Conservation (phyloP, 2,329 filamentous ascomycete species). For the Aspergillus aculeatus region DNA sequence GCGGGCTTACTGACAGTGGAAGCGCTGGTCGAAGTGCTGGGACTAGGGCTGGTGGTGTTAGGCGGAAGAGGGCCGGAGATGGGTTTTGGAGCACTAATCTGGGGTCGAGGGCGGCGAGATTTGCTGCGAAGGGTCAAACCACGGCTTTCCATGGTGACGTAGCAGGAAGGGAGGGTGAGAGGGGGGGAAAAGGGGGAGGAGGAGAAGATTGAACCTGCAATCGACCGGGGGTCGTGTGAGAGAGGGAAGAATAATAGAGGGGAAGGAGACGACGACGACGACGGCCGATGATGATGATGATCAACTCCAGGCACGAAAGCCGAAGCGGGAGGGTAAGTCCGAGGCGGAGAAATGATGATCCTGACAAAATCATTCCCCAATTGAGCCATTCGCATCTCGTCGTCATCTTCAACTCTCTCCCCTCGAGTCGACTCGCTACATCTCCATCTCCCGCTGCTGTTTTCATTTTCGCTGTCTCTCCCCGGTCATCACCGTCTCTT, state of each 20-base stretch:
- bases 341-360: conserved; percentile 40
- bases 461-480: conserved; percentile 1
- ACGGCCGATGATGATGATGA: background rate
- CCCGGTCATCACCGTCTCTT: conserved; percentile 10
- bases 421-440: background rate
- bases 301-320: conserved; percentile 3
- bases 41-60: conserved; percentile 24
- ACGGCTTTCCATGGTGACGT: conserved; percentile 50
- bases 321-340: conserved; percentile 33
- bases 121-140: conserved; percentile 66
- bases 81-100: conserved; percentile 61
- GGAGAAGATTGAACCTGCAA: conserved; percentile 10
- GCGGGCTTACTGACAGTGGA: conserved; percentile 28
- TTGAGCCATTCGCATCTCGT: background rate
- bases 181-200: conserved; percentile 6
- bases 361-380: conserved; percentile 32
- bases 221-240: background rate
- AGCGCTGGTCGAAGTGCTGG: conserved; percentile 33
- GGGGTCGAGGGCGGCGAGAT: conserved; percentile 50
- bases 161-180: background rate
- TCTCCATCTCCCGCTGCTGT: background rate
- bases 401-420: background rate
- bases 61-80: conserved; percentile 47
- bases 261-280: background rate
- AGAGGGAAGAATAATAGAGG: background rate